phyloP scores from a whole-genome alignment of 495 filamentous ascomycete species.

The Trichoderma gamsii region DNA sequence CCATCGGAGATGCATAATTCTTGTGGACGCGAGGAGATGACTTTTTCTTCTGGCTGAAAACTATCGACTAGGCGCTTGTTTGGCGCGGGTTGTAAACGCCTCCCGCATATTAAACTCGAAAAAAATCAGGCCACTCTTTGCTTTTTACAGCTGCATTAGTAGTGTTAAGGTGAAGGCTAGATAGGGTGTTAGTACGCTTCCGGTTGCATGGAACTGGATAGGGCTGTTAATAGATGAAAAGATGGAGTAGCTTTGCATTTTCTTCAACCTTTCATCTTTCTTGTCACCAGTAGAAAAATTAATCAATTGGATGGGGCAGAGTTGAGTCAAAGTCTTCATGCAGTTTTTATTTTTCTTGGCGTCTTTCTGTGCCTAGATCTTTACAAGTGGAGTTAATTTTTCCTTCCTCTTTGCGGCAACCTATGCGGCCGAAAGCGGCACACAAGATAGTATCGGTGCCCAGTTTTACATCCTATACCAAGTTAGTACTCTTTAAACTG shows the following conservation, averaged over 20 bases:
- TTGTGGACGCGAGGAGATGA: not conserved
- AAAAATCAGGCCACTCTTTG: not conserved
- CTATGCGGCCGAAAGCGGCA: not conserved
- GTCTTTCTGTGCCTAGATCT: not conserved
- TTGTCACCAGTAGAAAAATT: not conserved
- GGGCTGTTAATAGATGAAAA: too few relatives aligned
- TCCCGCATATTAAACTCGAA: not conserved
- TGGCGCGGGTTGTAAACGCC: not conserved
- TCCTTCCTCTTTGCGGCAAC: not conserved
- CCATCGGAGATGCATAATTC: not conserved
- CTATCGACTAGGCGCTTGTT: not conserved
- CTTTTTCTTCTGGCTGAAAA: not conserved
- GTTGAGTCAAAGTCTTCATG: conserved; percentile 3
- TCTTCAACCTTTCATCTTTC: too few relatives aligned
- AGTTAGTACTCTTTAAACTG: not conserved
- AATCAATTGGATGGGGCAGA: not conserved
- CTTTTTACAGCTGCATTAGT: too few relatives aligned
- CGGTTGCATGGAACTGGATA: too few relatives aligned
- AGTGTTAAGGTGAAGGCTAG: too few relatives aligned
- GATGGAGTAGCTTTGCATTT: too few relatives aligned
- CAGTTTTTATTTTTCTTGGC: not conserved
- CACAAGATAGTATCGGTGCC: not conserved
- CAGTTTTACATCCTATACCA: not conserved
- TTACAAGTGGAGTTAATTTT: not conserved
- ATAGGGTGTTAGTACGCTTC: too few relatives aligned